Conservation (phyloP, 768 basidiomycete species). For the Pholiota conissans region DNA sequence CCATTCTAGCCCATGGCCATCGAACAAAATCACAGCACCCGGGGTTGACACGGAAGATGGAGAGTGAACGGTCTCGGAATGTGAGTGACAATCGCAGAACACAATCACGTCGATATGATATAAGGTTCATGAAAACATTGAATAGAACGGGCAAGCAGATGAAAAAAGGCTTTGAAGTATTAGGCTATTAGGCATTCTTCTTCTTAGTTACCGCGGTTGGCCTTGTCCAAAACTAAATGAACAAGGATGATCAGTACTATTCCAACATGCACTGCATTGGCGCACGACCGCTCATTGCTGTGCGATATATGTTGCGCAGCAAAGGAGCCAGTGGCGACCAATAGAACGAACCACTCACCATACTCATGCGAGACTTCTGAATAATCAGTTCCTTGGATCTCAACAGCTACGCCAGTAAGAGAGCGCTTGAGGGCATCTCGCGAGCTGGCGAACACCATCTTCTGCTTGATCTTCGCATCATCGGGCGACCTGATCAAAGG, state of each 20-base stretch:
- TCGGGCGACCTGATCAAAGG: slow-evolving; percentile 76
- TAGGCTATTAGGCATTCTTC: slow-evolving; percentile 2
- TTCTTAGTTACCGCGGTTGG: slow-evolving; percentile 21
- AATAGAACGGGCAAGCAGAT: background rate
- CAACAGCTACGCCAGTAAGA: slow-evolving; percentile 74
- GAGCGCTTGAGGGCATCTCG: slow-evolving; percentile 73
- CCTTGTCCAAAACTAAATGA: slow-evolving; percentile 30
- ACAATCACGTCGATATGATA: slow-evolving; percentile 4
- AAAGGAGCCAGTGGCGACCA: background rate
- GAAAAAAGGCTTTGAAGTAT: background rate
- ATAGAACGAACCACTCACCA: slow-evolving; percentile 46
- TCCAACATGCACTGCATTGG: background rate
- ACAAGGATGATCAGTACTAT: slow-evolving; percentile 9
- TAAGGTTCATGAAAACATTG: background rate
- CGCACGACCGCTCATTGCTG: background rate
- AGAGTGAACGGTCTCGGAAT: no score
- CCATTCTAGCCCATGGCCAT: background rate
- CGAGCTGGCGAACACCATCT: slow-evolving; percentile 93
- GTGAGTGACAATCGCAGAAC: no score
- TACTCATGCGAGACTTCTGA: slow-evolving; percentile 70
- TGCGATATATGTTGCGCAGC: background rate
- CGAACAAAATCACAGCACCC: background rate
- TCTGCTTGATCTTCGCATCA: slow-evolving; percentile 78
- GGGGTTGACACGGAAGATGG: no score
- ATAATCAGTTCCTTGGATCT: slow-evolving; percentile 84